Base-by-base conservation (phyloP, 345 rosid species). In the Jatropha curcas region DNA sequence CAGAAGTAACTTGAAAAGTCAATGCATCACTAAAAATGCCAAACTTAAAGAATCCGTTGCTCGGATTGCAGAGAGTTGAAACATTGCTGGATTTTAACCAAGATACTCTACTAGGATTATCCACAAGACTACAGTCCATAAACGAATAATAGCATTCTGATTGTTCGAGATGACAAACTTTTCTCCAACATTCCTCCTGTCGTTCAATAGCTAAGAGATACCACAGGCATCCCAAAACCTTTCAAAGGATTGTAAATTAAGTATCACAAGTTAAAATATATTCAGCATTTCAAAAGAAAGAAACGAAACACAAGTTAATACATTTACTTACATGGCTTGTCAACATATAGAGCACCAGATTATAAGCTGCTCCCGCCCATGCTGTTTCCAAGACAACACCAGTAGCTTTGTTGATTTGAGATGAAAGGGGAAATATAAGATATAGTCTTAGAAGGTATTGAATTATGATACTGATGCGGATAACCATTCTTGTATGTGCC, bases 291-390 rank as follows among this genome's bases (percentile, higher is more conserved):
- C 16, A 4, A 48, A 3, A 48, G 17, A 48, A 17, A 19, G 45
- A 7, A 39, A 39, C 7, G 11, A 39, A 2, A 37, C n/a, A n/a
- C n/a, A 37, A 0, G 10, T 6, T 4, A 39, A 39, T 39, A 39
- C 1, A 39, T 39, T 34, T 28, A 57, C 83, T 84, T 73, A 87
- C 87, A 80, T 87, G 88, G 79, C 88, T 87, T 43, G 86, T 88
- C 70, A 87, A 71, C 82, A 82, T 73, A 73, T 75, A 87, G 4
- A 84, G 83, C 85, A 83, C 68, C 48, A 87, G 77, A 76, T 87
- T 81, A 65, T 78, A 86, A 39, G 86, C 86, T 14, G 90, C 85
- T 13, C 88, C 87, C 16, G 84, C 86, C 90, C 88, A 86, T 51
- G 90, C 83, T 45, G 80, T 81, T 83, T 84, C 74, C 27, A 76